phyloP scores from a whole-genome alignment of 116 monocot species.

The Trichopus zeylanicus region DNA sequence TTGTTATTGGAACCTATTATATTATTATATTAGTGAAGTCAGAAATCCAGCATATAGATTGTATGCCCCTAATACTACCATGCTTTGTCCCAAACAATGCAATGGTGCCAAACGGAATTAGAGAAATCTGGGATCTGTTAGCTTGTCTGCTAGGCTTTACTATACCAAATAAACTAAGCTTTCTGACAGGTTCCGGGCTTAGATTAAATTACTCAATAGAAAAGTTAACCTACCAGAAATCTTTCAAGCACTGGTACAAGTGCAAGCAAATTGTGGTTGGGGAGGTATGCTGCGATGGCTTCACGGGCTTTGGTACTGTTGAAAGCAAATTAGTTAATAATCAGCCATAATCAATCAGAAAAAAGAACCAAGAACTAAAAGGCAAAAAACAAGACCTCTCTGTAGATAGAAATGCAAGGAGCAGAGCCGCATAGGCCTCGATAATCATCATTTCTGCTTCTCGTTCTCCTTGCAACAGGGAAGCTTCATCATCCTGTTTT shows the following conservation, averaged over 20 bases:
- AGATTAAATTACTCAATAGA: too few species aligned
- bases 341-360: background rate
- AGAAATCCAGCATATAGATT: background rate
- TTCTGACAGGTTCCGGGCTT: too few species aligned
- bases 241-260: constrained; percentile 97
- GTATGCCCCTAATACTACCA: too few species aligned
- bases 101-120: too few species aligned
- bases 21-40: background rate
- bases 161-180: too few species aligned
- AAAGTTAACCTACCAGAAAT: constrained; percentile 94
- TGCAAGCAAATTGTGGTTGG: constrained; percentile 59
- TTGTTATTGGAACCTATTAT: background rate
- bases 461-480: constrained; percentile 69
- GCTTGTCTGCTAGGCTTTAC: too few species aligned
- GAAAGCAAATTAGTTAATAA: constrained; percentile 2
- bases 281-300: constrained; percentile 78
- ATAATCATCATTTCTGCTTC: constrained; percentile 99
- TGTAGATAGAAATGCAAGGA: constrained; percentile 91
- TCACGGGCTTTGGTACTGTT: constrained; percentile 57
- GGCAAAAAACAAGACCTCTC: constrained; percentile 63
- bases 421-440: constrained; percentile 86
- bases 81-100: too few species aligned
- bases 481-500: constrained; percentile 72
- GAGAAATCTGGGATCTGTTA: too few species aligned
- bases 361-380: constrained; percentile 3